phyloP scores from a whole-genome alignment of 1,139 yeast species.

The Kodamaea fungicola region DNA sequence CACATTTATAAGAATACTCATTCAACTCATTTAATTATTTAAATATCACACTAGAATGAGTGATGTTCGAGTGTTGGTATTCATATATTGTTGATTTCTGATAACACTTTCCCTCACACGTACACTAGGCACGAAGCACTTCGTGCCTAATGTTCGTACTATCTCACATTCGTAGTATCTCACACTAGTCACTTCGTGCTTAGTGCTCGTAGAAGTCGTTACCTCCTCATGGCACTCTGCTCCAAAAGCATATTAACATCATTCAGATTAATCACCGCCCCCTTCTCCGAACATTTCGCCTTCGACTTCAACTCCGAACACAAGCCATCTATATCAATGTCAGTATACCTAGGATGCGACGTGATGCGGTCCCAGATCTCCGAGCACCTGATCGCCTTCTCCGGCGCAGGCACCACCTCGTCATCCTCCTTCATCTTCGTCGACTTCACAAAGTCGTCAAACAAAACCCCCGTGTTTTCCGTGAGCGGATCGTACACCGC shows the following conservation, averaged over 20 bases:
- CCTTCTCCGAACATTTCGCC: slow-evolving; percentile 94
- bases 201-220: too few relatives aligned
- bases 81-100: too few relatives aligned
- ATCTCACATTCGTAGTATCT: too few relatives aligned
- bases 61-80: too few relatives aligned
- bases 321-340: slow-evolving; percentile 88
- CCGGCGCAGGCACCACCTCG: slow-evolving; percentile 54
- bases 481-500: slow-evolving; percentile 64
- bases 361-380: slow-evolving; percentile 97
- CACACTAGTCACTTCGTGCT: too few relatives aligned
- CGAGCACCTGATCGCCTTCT: slow-evolving; percentile 63
- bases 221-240: slow-evolving; percentile 25
- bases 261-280: slow-evolving; percentile 76
- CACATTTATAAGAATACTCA: too few relatives aligned
- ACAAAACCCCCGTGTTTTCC: slow-evolving; percentile 30
- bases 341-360: slow-evolving; percentile 89
- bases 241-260: slow-evolving; percentile 71
- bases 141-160: too few relatives aligned
- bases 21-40: too few relatives aligned
- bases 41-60: too few relatives aligned
- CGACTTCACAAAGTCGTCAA: slow-evolving; percentile 35
- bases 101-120: too few relatives aligned
- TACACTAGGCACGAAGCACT: too few relatives aligned
- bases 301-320: slow-evolving; percentile 83
- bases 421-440: slow-evolving; percentile 13